Evolutionary conservation across 352 stramenopile species (phyloP).

Genomic region (Pythium coloratum): DNA sequence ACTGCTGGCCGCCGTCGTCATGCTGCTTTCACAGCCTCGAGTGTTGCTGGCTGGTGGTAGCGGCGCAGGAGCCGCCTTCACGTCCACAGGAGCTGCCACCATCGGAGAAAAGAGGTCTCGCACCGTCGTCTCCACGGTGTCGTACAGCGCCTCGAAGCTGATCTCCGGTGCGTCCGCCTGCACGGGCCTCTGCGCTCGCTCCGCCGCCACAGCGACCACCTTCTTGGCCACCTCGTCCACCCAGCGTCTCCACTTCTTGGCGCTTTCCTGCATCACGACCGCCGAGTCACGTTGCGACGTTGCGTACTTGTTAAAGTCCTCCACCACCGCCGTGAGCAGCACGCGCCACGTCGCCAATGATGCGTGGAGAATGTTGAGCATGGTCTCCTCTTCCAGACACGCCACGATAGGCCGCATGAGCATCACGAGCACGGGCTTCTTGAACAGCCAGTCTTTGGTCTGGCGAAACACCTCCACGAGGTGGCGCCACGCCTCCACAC

Average conservation of each 20-base stretch:
- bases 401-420: constrained; percentile 46
- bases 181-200: neutral
- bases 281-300: constrained; percentile 14
- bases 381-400: constrained; percentile 47
- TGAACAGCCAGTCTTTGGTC: constrained; percentile 56
- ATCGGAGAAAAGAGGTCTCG: constrained; percentile 15
- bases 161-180: neutral
- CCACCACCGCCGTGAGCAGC: constrained; percentile 40
- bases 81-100: neutral
- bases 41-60: neutral
- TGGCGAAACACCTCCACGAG: constrained; percentile 51
- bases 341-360: constrained; percentile 49
- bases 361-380: constrained; percentile 51
- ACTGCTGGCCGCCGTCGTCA: constrained; percentile 19
- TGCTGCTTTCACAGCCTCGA: constrained; percentile 12
- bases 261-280: constrained; percentile 36
- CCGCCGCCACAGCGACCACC: constrained; percentile 21
- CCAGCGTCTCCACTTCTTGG: constrained; percentile 61
- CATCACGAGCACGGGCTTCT: constrained; percentile 50
- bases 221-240: constrained; percentile 46
- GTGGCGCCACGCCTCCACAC: constrained; percentile 52
- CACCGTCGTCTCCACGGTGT: constrained; percentile 8
- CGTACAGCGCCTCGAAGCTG: constrained; percentile 1
- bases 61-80: neutral
- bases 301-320: constrained; percentile 56